Evolutionary conservation across 352 stramenopile genomes (phyloP), one percentile per base, ranked within the genome.

Genomic region (Thalassiosira exigua): DNA sequence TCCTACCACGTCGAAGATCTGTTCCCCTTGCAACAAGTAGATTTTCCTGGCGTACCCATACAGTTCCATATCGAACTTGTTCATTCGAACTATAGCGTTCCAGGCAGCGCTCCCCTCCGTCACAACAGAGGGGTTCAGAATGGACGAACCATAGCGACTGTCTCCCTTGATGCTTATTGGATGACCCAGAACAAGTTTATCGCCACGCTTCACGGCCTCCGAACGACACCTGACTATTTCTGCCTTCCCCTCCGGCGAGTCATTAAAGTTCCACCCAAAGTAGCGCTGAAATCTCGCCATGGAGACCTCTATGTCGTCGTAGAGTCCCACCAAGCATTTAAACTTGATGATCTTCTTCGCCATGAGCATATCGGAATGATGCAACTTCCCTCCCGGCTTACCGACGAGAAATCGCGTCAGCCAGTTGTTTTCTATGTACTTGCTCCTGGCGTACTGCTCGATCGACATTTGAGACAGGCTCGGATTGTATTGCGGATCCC

Each of bases 361-460:
- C 29, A 82, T 32, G 0, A 66, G 9, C 30, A 88, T 67, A 62
- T 90, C 70, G n/a, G 51, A 14, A 30, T 69, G 44, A 1, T 24
- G 54, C 22, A 89, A 36, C n/a, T 69, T 80, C 24, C 62, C 76
- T 12, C 56, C n/a, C 3, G 42, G 54, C 39, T 76, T 79, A 0
- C 82, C 62, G 1, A 75, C 21, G 0, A 85, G 44, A 17, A 80
- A 70, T 4, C 64, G 14, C 2, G 76, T 78, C 56, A 87, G 67
- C 81, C 81, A 89, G 78, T 90, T 88, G 52, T 79, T 79, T 66
- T 88, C 81, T 69, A 71, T 80, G 48, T 76, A 77, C 53, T 58
- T 21, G 69, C 50, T 84, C 39, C 50, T 75, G 2, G 70, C 76
- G 66, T 86, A 90, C 48, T 87, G 36, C 41, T 82, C 57, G 11